phyloP scores from a whole-genome alignment of 345 rosid genomes.

The Lepidium africanum region DNA sequence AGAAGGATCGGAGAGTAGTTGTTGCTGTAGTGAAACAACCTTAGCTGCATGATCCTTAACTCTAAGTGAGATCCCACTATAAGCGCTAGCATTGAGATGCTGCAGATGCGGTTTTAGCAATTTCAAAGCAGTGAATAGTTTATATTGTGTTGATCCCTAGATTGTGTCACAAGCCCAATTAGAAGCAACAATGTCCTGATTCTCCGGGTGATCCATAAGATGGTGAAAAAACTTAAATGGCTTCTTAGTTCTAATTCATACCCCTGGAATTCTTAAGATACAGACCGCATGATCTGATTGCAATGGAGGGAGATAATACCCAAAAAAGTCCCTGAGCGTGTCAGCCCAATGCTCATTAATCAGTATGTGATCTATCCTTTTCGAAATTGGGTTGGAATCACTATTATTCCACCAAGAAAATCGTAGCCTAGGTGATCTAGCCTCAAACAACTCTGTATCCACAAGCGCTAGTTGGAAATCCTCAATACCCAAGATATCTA shows the following conservation, averaged over 20 bases:
- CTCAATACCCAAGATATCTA: not conserved
- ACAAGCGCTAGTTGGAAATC: not conserved
- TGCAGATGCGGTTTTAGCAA: not conserved
- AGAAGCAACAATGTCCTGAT: not conserved
- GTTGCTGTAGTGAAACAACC: not conserved
- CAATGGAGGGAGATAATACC: no score
- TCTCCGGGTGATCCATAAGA: not conserved
- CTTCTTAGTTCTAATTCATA: no score
- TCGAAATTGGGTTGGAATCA: rapidly evolving
- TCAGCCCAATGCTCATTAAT: not conserved
- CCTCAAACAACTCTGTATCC: not conserved
- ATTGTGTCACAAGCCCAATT: no score
- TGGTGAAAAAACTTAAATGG: not conserved
- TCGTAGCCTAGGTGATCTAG: not conserved
- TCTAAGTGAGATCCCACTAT: not conserved
- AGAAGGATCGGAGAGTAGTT: not conserved
- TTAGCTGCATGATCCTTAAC: not conserved
- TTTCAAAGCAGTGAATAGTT: not conserved
- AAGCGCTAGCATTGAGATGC: no score
- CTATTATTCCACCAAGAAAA: not conserved
- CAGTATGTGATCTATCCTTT: not conserved
- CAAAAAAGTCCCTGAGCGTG: not conserved
- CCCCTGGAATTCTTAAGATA: no score
- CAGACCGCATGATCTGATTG: not conserved
- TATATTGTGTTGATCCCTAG: not conserved